A percentile compares a stretch with the other conserved stretches of the same genome.
phyloP scores from a whole-genome alignment of 495 filamentous ascomycete genomes.

The Immersiella caudata region DNA sequence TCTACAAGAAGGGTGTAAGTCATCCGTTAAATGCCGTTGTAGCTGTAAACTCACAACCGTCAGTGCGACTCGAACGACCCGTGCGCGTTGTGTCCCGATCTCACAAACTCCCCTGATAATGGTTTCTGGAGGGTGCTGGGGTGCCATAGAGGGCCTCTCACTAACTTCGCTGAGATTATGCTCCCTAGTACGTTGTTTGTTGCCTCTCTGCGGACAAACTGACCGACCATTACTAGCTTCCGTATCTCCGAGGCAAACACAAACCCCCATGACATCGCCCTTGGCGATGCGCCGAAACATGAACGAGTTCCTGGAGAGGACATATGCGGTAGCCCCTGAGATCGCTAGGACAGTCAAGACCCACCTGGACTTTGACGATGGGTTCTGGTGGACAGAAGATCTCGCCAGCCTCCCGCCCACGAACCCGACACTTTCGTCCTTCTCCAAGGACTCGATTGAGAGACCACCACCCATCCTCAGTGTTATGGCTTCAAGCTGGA shows the following conservation, averaged over 20 bases:
- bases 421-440: constrained; percentile 46
- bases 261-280: constrained; percentile 54
- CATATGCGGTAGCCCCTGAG: constrained; percentile 42
- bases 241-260: constrained; percentile 48
- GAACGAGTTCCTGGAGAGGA: constrained; percentile 53
- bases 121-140: constrained; percentile 52
- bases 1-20: constrained; percentile 45
- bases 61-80: constrained; percentile 53
- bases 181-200: constrained; percentile 43
- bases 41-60: constrained; percentile 17
- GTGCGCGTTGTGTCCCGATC: constrained; percentile 46
- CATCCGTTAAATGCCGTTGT: background rate
- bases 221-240: constrained; percentile 34
- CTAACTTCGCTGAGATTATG: constrained; percentile 48
- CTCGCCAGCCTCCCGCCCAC: constrained; percentile 47
- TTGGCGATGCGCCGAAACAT: constrained; percentile 52
- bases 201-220: constrained; percentile 12
- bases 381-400: constrained; percentile 57
- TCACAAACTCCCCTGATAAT: constrained; percentile 35
- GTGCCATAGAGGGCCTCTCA: constrained; percentile 50
- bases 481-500: constrained; percentile 53
- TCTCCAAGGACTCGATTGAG: constrained; percentile 43
- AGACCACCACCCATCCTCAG: constrained; percentile 47
- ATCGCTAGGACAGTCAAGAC: constrained; percentile 45
- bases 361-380: constrained; percentile 52